Base-by-base conservation (phyloP, 202 grass and related monocot genomes). In the Schoenoplectus tabernaemontani region DNA sequence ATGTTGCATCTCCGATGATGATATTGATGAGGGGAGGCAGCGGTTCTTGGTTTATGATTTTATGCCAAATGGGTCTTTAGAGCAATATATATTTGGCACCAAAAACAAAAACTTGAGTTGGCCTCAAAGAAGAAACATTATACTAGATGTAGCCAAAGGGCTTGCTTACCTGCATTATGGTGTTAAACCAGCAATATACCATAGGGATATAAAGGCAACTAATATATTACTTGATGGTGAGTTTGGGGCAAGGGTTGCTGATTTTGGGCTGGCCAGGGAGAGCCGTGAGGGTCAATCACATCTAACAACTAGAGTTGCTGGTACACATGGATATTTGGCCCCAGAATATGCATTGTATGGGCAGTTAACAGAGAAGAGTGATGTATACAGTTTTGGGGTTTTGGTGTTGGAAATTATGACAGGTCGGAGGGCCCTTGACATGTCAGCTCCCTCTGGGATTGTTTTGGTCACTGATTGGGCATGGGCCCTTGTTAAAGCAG, bases 311-410 rank as follows among this genome's bases (percentile, higher is more conserved):
- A 83, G 95, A 61, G 91, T 98, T 3, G 95, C 95, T 37, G 91
- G 95, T 41, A 98, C 95, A 0, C 95, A 95, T 74, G 95, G 95
- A 1, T 98, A 98, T 85, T 83, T 98, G 12, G 87, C 95, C 16
- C 95, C 91, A n/a, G 95, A 98, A 85, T 98, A 98, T 58, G 91
- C 91, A 20, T 90, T 98, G 5, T 98, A 98, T 33, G 95, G 95
- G n/a, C 96, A 98, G 86, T 88, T 98, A 81, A 98, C 96, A 0
- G 90, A 98, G 69, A 91, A 83, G 88, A 98, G 91, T 69, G 96
- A 98, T 81, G 91, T 98, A 50, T 98, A 98, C 75, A 91, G 96
- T 88, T 98, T 98, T 83, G 96, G 96, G 57, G 90, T 98, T 56
- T 60, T 95, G 26, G 38, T 95, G 81, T 85, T 95, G 7, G 96